These are phyloP conservation scores for Pleurotus giganteus DNA, from an alignment of 768 basidiomycete species.

Conservation along the genomic window DNA sequence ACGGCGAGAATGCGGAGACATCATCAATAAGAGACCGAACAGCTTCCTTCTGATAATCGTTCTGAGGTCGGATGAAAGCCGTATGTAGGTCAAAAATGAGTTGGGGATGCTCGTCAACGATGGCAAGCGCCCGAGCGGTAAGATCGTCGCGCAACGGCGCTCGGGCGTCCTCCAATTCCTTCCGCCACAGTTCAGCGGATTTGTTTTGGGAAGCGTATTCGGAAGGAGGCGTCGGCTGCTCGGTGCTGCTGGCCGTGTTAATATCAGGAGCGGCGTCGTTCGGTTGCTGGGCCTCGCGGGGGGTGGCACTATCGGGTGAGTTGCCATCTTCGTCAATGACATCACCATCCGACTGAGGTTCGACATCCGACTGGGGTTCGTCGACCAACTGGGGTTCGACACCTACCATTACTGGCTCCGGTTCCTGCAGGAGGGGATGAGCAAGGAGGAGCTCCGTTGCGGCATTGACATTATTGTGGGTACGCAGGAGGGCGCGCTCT, in stretches of 20 bases:
- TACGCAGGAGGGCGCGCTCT: slow-evolving; percentile 78
- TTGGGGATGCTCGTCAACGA: slow-evolving; percentile 85
- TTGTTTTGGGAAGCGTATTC: slow-evolving; percentile 26
- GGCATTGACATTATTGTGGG: slow-evolving; percentile 83
- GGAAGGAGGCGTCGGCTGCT: slow-evolving; percentile 12
- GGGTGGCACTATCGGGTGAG: slow-evolving; percentile 7
- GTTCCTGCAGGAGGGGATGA: slow-evolving; percentile 78
- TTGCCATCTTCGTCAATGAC: slow-evolving; percentile 24
- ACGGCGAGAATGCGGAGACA: slow-evolving; percentile 64
- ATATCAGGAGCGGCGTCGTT: slow-evolving; percentile 8
- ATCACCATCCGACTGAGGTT: slow-evolving; percentile 22
- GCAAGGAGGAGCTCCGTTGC: slow-evolving; percentile 86
- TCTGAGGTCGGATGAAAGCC: slow-evolving; percentile 70
- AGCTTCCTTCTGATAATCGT: slow-evolving; percentile 59
- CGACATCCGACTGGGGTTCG: slow-evolving; percentile 1
- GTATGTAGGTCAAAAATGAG: slow-evolving; percentile 87
- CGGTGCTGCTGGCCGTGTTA: too few relatives aligned
- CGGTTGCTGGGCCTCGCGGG: slow-evolving; percentile 26
- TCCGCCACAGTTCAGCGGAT: slow-evolving; percentile 60
- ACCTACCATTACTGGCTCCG: slow-evolving; percentile 38
- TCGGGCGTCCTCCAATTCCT: slow-evolving; percentile 63
- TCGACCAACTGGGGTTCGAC: slow-evolving; percentile 12
- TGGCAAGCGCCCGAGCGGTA: slow-evolving; percentile 64
- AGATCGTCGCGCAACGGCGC: slow-evolving; percentile 65
- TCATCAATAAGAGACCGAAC: slow-evolving; percentile 76